Conservation (phyloP, 768 basidiomycete genomes). For the Dioszegia hungarica region DNA sequence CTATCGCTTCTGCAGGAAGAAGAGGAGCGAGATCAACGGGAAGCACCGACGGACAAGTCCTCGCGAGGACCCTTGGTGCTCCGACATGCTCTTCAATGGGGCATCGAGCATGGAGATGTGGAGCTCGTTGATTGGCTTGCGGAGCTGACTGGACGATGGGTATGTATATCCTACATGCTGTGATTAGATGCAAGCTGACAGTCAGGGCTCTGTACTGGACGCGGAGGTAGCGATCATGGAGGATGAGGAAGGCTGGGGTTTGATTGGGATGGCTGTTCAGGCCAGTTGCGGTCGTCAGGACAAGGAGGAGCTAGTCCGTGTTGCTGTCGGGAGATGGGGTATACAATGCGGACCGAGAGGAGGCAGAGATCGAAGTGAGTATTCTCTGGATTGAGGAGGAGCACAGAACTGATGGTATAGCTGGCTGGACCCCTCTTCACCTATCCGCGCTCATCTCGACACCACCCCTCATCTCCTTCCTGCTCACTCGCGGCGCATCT, state of each 20-base stretch:
- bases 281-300: constrained; percentile 77
- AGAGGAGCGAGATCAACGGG: no score
- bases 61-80: constrained; percentile 23
- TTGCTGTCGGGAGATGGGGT: constrained; percentile 58
- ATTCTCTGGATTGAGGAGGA: no score
- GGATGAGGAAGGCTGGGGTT: constrained; percentile 80
- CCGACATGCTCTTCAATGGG: constrained; percentile 32
- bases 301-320: constrained; percentile 79
- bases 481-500: constrained; percentile 88
- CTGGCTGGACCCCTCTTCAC: constrained; percentile 92
- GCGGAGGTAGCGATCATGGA: constrained; percentile 50
- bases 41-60: not conserved
- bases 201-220: constrained; percentile 28
- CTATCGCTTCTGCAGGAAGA: not conserved
- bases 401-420: constrained; percentile 51
- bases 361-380: constrained; percentile 59
- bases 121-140: constrained; percentile 35
- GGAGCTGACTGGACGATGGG: constrained; percentile 28
- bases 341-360: constrained; percentile 26
- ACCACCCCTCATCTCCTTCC: constrained; percentile 81
- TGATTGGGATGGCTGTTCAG: constrained; percentile 42
- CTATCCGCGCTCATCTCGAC: constrained; percentile 84
- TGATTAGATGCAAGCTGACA: constrained; percentile 4
- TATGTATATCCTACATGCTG: constrained; percentile 4
- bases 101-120: constrained; percentile 28